These are phyloP conservation scores for Colletotrichum eleusines DNA, from an alignment of 2,329 filamentous ascomycete genomes.

Conservation along the genomic window DNA sequence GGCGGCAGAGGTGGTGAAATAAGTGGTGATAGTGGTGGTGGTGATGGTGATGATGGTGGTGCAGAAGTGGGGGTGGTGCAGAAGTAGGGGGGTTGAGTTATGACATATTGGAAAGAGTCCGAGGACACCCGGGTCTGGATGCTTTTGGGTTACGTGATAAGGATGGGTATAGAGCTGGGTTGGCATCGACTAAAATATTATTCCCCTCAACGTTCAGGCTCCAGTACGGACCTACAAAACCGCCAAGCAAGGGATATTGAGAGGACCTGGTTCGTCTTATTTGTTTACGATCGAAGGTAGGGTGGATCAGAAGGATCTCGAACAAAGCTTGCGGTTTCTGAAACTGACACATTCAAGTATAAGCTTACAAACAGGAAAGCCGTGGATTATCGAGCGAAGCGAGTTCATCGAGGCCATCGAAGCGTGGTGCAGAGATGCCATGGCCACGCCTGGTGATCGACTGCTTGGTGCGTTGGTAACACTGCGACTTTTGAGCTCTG, in stretches of 20 bases:
- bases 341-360: constrained; percentile 45
- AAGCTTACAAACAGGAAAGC: constrained; percentile 56
- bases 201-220: background rate
- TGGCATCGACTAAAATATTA: constrained; percentile 49
- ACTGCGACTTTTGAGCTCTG: constrained; percentile 52
- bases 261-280: constrained; percentile 26
- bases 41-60: too few species aligned
- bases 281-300: constrained; percentile 32
- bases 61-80: too few species aligned
- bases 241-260: constrained; percentile 18
- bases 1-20: too few species aligned
- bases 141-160: constrained; percentile 54
- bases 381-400: constrained; percentile 56
- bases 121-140: constrained; percentile 56
- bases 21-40: too few species aligned
- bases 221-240: background rate
- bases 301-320: rapidly evolving
- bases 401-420: constrained; percentile 53
- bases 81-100: too few species aligned
- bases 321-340: background rate
- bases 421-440: constrained; percentile 50
- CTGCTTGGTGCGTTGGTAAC: constrained; percentile 53
- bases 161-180: constrained; percentile 55
- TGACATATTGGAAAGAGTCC: constrained; percentile 58
- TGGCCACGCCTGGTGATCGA: constrained; percentile 50